Base-by-base conservation (phyloP, 2,329 filamentous ascomycete species). In the Epichloe hybrida region DNA sequence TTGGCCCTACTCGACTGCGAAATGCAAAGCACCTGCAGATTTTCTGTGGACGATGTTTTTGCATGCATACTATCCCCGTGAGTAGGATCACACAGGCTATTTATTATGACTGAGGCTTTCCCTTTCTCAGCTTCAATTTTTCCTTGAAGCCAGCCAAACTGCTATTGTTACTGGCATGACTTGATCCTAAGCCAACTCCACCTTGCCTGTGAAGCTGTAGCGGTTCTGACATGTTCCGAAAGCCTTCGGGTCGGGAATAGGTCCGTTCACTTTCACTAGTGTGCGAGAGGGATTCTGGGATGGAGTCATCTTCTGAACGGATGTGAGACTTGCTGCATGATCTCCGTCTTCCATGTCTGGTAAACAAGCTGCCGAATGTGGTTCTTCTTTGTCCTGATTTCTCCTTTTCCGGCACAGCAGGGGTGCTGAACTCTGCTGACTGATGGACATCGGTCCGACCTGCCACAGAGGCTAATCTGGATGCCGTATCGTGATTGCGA, bases 401-500 rank as follows among this genome's bases (percentile, higher is more conserved):
- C 13, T 17, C 20, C 6, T n/a, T 40, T 11, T 35, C 48, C 17
- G 12, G 21, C 7, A 3, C 40, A 13, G 34, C 9, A 20, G 15
- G 8, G 4, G 5, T 3, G 7, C 9, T n/a, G 6, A 13, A 11
- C n/a, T 20, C 31, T 37, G 11, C 34, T 8, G 34, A 5, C 31
- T 31, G 31, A 9, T 17, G 36, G n/a, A n/a, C 2, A 41, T 38
- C 23, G 12, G 27, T 21, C 34, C 23, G 31, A 31, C 38, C 42
- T 11, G 40, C 48, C 23, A 21, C 41, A 27, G 48, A 45, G 17
- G 48, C 42, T 5, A 40, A 15, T n/a, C 42, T 50, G 12, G 48
- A 41, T 7, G 48, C 42, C 35, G 48, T 50, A 35, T 50, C 48
- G 48, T 39, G 27, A 40, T 50, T 31, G 34, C 37, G 48, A 39